Evolutionary conservation across 2,329 filamentous ascomycete species (phyloP), one percentile per base, ranked within the genome.

Genomic region (Colletotrichum coccodes): DNA sequence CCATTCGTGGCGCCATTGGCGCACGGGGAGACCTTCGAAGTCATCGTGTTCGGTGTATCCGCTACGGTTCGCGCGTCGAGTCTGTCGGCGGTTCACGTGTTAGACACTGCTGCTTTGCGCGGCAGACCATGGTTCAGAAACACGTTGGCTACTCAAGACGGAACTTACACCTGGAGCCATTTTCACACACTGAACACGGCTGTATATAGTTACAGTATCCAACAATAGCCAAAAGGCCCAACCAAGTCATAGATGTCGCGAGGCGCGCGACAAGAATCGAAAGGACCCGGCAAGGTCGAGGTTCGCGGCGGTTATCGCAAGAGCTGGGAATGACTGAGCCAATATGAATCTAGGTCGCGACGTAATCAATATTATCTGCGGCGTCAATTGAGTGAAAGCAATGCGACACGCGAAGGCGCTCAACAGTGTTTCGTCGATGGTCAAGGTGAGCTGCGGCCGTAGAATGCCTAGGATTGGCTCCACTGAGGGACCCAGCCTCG

Each of bases 1-100:
- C 80, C 84, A 85, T 67, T 92, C 90, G 71, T 92, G 90, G 64
- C 93, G 90, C 92, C 94, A 98, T 87, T 97, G 94, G 76, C 94
- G 92, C 66, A 98, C 92, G 18, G 95, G 95, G 12, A 98, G 87
- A 68, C 94, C 87, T 80, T 90, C 88, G 64, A 90, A 89, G 71
- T 89, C 87, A 75, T 90, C 88, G 73, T 89, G 87, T 72, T 90
- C 88, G 44, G 85, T 82, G 71, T 87, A 89, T 59, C 83, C 86
- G 71, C 84, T 80, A 65, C 88, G 84, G 70, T 86, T 86, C 71
- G 87, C 86, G 71, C 88, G 86, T 76, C 88, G 82, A 60, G 87
- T 89, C 80, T 88, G 77, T 49, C 72, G 76, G 40, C 8, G 30
- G 9, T 61, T 44, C 32, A 38, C n/a, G 18, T 44, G 60, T 70